These are phyloP conservation scores for Boechera retrofracta DNA, from an alignment of 345 rosid species.

Conservation along the genomic window DNA sequence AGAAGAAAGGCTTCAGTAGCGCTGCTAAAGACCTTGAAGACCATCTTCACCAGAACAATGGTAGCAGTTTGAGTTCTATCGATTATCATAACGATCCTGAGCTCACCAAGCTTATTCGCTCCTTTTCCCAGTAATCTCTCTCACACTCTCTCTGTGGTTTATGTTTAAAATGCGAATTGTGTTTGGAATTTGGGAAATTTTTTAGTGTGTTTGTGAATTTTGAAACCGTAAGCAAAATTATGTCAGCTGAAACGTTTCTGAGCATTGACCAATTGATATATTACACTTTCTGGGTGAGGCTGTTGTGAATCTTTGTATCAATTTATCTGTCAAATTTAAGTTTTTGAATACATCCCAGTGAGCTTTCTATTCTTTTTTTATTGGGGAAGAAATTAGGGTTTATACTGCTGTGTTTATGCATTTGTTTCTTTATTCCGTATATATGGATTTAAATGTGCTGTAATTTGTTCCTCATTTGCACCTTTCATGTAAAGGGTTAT, in stretches of 20 bases:
- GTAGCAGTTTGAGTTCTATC: conserved; percentile 43
- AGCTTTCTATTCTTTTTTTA: neutral
- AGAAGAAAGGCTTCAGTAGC: conserved; percentile 88
- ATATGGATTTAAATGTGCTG: neutral
- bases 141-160: neutral
- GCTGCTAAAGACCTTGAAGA: conserved; percentile 53
- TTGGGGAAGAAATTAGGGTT: conserved; percentile 40
- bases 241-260: neutral
- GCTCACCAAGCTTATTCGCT: conserved; percentile 71
- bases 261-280: neutral
- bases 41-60: conserved; percentile 62
- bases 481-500: neutral
- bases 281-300: neutral
- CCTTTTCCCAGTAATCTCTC: conserved; percentile 65
- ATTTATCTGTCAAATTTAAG: neutral
- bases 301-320: neutral
- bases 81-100: conserved; percentile 72
- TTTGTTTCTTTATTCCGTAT: neutral
- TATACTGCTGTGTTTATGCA: neutral
- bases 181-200: neutral
- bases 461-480: neutral
- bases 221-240: conserved; percentile 3
- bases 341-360: neutral
- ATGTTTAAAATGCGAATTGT: neutral
- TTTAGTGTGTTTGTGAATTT: neutral